Conservation (phyloP, 495 filamentous ascomycete genomes). For the Pyrenula massariospora region DNA sequence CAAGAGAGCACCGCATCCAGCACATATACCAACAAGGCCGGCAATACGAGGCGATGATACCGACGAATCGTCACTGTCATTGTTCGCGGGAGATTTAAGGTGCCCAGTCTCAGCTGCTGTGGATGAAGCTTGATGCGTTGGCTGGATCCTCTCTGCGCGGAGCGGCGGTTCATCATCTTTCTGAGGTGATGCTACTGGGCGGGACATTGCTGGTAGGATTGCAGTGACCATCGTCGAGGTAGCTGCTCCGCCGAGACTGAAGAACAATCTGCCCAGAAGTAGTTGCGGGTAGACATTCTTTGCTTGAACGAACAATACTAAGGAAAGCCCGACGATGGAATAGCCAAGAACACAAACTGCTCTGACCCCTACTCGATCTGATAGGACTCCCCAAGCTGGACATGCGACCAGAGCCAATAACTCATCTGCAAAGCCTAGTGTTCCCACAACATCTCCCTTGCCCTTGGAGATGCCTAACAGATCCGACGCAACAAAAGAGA, state of each 20-base stretch:
- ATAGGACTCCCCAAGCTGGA: constrained; percentile 84
- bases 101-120: constrained; percentile 23
- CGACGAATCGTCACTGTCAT: constrained; percentile 4
- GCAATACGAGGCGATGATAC: constrained; percentile 54
- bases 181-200: constrained; percentile 42
- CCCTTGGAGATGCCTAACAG: constrained; percentile 62
- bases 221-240: constrained; percentile 97
- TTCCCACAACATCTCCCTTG: constrained; percentile 85
- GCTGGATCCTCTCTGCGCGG: not conserved
- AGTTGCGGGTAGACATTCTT: constrained; percentile 83
- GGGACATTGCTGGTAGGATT: constrained; percentile 74
- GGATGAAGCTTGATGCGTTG: constrained; percentile 34
- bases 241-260: constrained; percentile 82
- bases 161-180: constrained; percentile 29
- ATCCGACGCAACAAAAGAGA: constrained; percentile 92
- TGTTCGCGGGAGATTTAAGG: not conserved
- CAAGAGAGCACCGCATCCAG: constrained; percentile 81
- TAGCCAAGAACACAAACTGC: constrained; percentile 69
- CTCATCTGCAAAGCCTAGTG: constrained; percentile 92
- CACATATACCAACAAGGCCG: constrained; percentile 83
- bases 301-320: constrained; percentile 75
- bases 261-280: constrained; percentile 72
- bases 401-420: constrained; percentile 82
- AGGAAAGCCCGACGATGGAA: constrained; percentile 57
- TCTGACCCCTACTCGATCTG: constrained; percentile 78